phyloP scores from a whole-genome alignment of 257 asterid species.

The Cinchona pubescens region DNA sequence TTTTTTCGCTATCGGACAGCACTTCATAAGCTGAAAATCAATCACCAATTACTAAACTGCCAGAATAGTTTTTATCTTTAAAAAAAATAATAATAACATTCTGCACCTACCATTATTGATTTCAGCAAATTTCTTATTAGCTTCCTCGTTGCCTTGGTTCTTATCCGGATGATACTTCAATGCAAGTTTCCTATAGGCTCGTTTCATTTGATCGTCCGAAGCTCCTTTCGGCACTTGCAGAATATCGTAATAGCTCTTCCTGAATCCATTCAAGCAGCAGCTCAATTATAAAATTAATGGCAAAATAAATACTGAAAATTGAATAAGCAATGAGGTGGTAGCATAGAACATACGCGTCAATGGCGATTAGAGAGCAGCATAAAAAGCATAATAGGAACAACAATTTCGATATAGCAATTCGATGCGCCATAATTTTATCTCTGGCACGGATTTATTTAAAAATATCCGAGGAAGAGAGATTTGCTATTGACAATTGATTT shows the following conservation, averaged over 20 bases:
- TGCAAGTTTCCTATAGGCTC: constrained; percentile 90
- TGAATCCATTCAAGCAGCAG: constrained; percentile 20
- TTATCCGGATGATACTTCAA: constrained; percentile 93
- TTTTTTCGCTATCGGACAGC: constrained; percentile 76
- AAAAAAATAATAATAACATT: not conserved
- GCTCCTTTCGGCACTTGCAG: constrained; percentile 78
- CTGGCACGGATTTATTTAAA: constrained; percentile 44
- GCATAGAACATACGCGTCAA: constrained; percentile 67
- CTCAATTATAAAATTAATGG: not conserved
- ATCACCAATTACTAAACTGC: not conserved
- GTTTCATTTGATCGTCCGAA: constrained; percentile 85
- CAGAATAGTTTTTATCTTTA: not conserved
- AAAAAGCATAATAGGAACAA: constrained; percentile 45
- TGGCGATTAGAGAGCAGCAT: constrained; percentile 49
- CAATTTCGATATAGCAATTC: constrained; percentile 48
- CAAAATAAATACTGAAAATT: not conserved
- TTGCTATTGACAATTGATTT: constrained; percentile 6
- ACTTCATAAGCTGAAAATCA: constrained; percentile 81
- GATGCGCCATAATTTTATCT: constrained; percentile 59
- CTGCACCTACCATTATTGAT: constrained; percentile 66
- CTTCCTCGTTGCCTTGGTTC: constrained; percentile 89
- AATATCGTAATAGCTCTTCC: constrained; percentile 84
- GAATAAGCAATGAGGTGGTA: not conserved
- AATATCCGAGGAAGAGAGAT: not conserved
- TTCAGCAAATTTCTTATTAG: constrained; percentile 88